Conservation (phyloP, 2,329 filamentous ascomycete species). For the Fusarium beomiforme region DNA sequence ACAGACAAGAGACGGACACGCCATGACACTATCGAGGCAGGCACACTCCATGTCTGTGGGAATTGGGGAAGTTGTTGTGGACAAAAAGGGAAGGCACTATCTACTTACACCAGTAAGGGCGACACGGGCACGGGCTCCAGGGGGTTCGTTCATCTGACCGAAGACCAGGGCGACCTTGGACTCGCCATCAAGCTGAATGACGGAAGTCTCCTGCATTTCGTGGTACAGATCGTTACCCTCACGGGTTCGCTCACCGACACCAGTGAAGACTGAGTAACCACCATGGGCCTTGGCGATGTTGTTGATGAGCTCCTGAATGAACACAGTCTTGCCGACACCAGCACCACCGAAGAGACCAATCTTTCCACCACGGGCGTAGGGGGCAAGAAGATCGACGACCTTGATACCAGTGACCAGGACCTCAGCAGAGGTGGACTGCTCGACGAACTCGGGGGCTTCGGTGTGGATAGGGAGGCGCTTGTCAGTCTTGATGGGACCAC, state of each 20-base stretch:
- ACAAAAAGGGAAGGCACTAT: conserved; percentile 5
- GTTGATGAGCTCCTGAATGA: conserved; percentile 99
- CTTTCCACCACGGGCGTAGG: conserved; percentile 99
- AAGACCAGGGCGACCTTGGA: conserved; percentile 99
- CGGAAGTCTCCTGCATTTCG: conserved; percentile 99
- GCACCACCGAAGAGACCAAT: conserved; percentile 99
- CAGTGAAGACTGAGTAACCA: conserved; percentile 99
- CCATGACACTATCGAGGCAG: background rate
- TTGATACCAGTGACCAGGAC: conserved; percentile 99
- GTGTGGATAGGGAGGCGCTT: conserved; percentile 93
- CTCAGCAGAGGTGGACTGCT: conserved; percentile 96
- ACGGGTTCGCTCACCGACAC: conserved; percentile 99
- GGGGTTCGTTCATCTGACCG: conserved; percentile 99
- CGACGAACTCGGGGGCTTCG: conserved; percentile 89
- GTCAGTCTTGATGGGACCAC: conserved; percentile 94
- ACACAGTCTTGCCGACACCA: conserved; percentile 99
- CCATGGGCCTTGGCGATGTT: conserved; percentile 99
- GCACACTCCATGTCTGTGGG: background rate
- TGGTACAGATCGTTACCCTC: conserved; percentile 99
- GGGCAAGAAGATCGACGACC: conserved; percentile 98
- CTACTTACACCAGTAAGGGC: conserved; percentile 79
- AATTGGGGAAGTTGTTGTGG: background rate
- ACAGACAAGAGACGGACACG: too few relatives aligned
- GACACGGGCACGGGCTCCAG: conserved; percentile 99
- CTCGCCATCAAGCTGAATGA: conserved; percentile 99